phyloP scores from a whole-genome alignment of 352 stramenopile genomes.

The Pythium utonaiense region DNA sequence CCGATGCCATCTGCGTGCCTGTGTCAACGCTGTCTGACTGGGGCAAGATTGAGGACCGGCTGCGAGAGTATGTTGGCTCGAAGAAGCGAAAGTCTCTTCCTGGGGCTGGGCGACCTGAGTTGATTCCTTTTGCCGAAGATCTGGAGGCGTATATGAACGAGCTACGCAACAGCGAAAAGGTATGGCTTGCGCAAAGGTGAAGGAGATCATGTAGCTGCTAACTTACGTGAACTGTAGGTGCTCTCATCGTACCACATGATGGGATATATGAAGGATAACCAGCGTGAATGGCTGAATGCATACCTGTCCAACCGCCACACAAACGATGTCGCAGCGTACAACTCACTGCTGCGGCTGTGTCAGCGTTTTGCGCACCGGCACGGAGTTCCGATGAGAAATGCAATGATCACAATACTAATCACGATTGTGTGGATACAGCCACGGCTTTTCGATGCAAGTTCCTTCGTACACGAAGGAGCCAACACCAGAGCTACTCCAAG shows the following conservation, averaged over 20 bases:
- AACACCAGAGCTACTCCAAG: not conserved
- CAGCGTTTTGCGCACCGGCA: constrained; percentile 2
- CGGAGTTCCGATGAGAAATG: not conserved
- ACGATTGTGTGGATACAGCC: not conserved
- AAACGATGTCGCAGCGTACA: not conserved
- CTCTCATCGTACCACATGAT: not conserved
- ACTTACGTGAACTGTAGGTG: not conserved
- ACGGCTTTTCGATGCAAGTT: not conserved
- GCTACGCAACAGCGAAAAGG: not conserved
- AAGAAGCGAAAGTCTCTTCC: not conserved
- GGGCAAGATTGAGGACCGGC: not conserved
- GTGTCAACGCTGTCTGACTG: not conserved
- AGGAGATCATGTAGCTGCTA: no score
- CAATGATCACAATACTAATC: not conserved
- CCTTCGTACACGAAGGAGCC: not conserved
- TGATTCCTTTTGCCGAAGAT: not conserved
- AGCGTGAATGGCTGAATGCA: no score
- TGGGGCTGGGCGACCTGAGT: not conserved
- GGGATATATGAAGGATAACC: not conserved
- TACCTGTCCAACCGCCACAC: no score
- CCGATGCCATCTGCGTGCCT: no score
- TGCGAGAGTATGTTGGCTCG: not conserved
- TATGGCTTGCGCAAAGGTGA: no score
- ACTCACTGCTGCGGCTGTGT: not conserved
- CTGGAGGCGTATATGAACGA: constrained; percentile 9